Conservation (phyloP, 1,284 basidiomycete genomes). For the Puccinia coronata region DNA sequence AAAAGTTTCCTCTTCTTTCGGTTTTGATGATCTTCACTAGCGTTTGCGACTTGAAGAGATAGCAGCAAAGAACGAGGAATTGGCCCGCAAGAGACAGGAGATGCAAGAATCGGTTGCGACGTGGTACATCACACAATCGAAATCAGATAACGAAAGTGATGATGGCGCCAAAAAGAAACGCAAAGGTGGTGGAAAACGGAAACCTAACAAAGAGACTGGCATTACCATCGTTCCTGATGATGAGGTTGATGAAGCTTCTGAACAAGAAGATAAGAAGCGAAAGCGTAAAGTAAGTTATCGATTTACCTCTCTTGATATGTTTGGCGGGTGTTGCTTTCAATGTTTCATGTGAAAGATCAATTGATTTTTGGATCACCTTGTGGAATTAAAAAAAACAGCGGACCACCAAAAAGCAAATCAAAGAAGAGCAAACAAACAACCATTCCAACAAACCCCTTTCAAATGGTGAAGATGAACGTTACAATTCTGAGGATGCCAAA, state of each 20-base stretch:
- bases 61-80: constrained; percentile 38
- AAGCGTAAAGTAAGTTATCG: constrained; percentile 36
- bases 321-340: neutral
- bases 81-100: constrained; percentile 46
- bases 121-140: constrained; percentile 39
- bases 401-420: constrained; percentile 22
- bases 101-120: constrained; percentile 48
- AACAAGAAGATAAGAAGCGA: constrained; percentile 40
- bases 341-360: no score
- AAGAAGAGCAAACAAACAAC: constrained; percentile 11
- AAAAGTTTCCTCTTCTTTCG: neutral
- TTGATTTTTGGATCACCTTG: neutral
- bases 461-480: constrained; percentile 41
- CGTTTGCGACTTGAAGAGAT: constrained; percentile 35
- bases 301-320: neutral
- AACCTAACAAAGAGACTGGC: constrained; percentile 56
- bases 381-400: constrained; percentile 2
- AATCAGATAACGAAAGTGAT: constrained; percentile 41
- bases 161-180: constrained; percentile 49
- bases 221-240: constrained; percentile 41
- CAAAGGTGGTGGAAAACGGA: constrained; percentile 62
- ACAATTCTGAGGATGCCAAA: constrained; percentile 25
- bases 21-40: neutral
- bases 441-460: constrained; percentile 6
- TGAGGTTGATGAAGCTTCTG: constrained; percentile 38